A percentile compares a stretch with the other conserved stretches of the same genome.
Conservation (phyloP, 148 eudicot genomes). For the Dianthus caryophyllus region DNA sequence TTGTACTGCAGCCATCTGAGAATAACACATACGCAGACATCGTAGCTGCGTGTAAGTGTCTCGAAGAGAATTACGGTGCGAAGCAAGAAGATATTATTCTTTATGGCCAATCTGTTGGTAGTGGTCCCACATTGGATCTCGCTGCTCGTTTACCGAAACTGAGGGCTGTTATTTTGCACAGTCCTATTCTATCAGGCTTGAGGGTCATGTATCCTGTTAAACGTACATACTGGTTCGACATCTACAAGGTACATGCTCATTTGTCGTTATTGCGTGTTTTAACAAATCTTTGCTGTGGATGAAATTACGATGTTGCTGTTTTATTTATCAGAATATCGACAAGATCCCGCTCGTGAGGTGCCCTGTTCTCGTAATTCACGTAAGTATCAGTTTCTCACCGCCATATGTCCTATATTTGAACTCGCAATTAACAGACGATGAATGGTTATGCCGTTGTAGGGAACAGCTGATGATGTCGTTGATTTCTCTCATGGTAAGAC, state of each 20-base stretch:
- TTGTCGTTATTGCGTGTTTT: not conserved
- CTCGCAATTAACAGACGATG: not conserved
- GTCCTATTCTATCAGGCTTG: slow-evolving; percentile 82
- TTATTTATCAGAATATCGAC: slow-evolving; percentile 71
- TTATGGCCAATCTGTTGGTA: slow-evolving; percentile 94
- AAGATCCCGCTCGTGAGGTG: slow-evolving; percentile 76
- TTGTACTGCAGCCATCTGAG: slow-evolving; percentile 65
- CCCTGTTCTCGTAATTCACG: slow-evolving; percentile 83
- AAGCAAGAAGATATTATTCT: slow-evolving; percentile 84
- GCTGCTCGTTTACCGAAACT: slow-evolving; percentile 73
- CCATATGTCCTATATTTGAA: not conserved
- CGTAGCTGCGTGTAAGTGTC: slow-evolving; percentile 87
- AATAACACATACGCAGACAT: slow-evolving; percentile 86
- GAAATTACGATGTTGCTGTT: slow-evolving; percentile 16
- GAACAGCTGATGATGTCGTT: slow-evolving; percentile 90
- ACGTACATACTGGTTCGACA: slow-evolving; percentile 86
- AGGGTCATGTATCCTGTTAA: slow-evolving; percentile 93
- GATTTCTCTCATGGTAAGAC: slow-evolving; percentile 94
- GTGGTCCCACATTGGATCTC: slow-evolving; percentile 90
- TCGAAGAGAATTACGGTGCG: slow-evolving; percentile 69
- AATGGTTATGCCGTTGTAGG: slow-evolving; percentile 55
- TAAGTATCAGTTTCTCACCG: slow-evolving; percentile 35
- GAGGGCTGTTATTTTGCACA: slow-evolving; percentile 77
- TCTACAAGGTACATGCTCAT: slow-evolving; percentile 53
- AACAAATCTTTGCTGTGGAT: slow-evolving; percentile 13